These are phyloP conservation scores for apple (Malus domestica) DNA, from an alignment of 306 rosid species.

Conservation along the genomic window ASM211411v1 NC_041800.1:28798733-28799232, in stretches of 20 bases:
- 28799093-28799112: background rate
- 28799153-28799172: background rate
- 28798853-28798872: too few relatives aligned
- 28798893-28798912: too few relatives aligned
- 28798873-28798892: background rate
- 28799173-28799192: background rate
- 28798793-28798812: too few relatives aligned
- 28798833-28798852: too few relatives aligned
- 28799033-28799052: too few relatives aligned
- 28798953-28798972: too few relatives aligned
- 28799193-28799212: background rate
- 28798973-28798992: background rate
- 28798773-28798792: too few relatives aligned
- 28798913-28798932: background rate
- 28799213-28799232: background rate
- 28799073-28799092: background rate
- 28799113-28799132: background rate
- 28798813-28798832: too few relatives aligned
- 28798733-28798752: too few relatives aligned
- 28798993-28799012: background rate
- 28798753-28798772: too few relatives aligned
- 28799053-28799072: too few relatives aligned
- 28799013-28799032: too few relatives aligned
- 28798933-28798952: background rate
- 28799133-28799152: background rate